Evolutionary conservation across 2,329 filamentous ascomycete genomes (phyloP), one percentile per base, ranked within the genome.

Genomic region (Pyrenophora teres): DNA sequence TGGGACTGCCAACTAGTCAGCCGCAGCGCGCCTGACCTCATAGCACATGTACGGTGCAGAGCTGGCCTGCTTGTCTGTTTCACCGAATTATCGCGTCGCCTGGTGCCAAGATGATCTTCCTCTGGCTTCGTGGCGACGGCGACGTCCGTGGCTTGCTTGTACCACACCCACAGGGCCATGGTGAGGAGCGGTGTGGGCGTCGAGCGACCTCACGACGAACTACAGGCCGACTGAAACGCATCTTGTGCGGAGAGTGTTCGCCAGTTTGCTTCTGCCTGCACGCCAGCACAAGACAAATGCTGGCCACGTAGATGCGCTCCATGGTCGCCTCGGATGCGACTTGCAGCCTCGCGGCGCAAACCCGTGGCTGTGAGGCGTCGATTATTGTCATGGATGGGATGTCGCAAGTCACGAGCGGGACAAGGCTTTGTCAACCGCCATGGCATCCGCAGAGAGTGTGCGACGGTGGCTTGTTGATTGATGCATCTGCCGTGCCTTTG

Each of bases 251-350:
- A 27, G n/a, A 27, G 32, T 15, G 27, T 31, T 32, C 21, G 46
- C 47, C 46, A 40, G 52, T 57, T 46, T 57, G 56, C 47, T 51
- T 49, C 8, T 30, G 27, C 27, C 27, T 30, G 27, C 27, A 30
- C 27, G 27, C 27, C 66, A 69, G 57, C 61, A 58, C 59, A 68
- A 60, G 63, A 68, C 56, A 23, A 53, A 25, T 46, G 50, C 51
- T 50, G 59, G 57, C 47, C 52, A 38, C 37, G n/a, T 18, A 25
- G 27, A 36, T 35, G 31, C 3, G 23, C 43, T 44, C 41, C 45
- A 36, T 56, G 53, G 54, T 53, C 46, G 50, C 55, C 43, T 58
- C 47, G 48, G 47, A 55, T 50, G 46, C 48, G 46, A 41, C 46
- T 47, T 42, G 53, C 59, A 58, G 60, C 50, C 50, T 56, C 40